Evolutionary conservation across 768 basidiomycete genomes (phyloP).

Genomic region (Pluteus cervinus): DNA sequence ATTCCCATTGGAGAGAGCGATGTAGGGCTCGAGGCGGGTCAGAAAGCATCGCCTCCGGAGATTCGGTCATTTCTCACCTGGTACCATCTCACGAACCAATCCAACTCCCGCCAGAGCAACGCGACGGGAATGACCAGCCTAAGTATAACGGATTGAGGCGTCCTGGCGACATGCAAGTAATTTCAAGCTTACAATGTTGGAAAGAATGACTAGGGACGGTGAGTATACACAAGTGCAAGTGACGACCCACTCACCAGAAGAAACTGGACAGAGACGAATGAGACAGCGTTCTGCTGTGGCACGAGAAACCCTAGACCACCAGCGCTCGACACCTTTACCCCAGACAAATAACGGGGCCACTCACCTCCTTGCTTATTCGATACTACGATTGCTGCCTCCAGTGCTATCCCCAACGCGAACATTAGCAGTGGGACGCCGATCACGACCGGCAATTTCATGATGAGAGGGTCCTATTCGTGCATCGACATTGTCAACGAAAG

Average conservation of each 20-base stretch:
- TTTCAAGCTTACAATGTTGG: constrained; percentile 36
- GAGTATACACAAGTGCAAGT: not conserved
- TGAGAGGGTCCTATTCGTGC: constrained; percentile 22
- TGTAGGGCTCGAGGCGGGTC: constrained; percentile 48
- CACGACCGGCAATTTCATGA: constrained; percentile 29
- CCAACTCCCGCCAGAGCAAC: constrained; percentile 42
- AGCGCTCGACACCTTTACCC: constrained; percentile 1
- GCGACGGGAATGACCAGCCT: constrained; percentile 46
- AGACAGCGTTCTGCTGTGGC: constrained; percentile 42
- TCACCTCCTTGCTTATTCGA: constrained; percentile 38
- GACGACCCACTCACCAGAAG: constrained; percentile 27
- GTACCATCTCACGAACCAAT: constrained; percentile 50
- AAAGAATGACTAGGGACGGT: constrained; percentile 45
- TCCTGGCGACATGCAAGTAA: not conserved
- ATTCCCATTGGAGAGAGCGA: constrained; percentile 46
- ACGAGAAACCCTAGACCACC: constrained; percentile 45
- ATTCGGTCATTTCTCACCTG: constrained; percentile 35
- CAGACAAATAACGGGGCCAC: constrained; percentile 8
- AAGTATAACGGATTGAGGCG: not conserved
- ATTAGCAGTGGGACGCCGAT: constrained; percentile 34
- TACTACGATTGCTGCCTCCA: constrained; percentile 39
- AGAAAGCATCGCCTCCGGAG: constrained; percentile 3
- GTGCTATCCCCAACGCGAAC: constrained; percentile 37
- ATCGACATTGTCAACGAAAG: too few species aligned
- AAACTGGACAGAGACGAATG: constrained; percentile 41